phyloP scores from a whole-genome alignment of 2,329 filamentous ascomycete species.

The Colletotrichum endophyticum region DNA sequence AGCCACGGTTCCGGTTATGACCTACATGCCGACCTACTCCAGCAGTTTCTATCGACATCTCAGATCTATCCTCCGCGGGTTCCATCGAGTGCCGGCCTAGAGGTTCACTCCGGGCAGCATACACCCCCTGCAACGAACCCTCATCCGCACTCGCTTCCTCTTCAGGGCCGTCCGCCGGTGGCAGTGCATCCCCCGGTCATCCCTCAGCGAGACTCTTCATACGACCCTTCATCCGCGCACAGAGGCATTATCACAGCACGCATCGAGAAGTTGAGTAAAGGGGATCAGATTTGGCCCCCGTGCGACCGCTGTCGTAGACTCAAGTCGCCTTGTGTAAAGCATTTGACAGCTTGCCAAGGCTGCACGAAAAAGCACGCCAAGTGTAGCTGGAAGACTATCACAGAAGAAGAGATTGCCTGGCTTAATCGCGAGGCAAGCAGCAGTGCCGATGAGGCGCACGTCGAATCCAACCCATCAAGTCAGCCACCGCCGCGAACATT shows the following conservation, averaged over 20 bases:
- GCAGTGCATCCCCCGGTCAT: conserved; percentile 27
- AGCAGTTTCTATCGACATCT: conserved; percentile 50
- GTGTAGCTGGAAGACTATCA: conserved; percentile 84
- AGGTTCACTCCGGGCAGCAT: conserved; percentile 28
- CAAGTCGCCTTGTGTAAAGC: conserved; percentile 83
- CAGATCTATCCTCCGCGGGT: conserved; percentile 22
- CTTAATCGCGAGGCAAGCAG: conserved; percentile 34
- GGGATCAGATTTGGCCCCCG: conserved; percentile 78
- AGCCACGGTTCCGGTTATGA: conserved; percentile 43
- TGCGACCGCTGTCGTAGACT: conserved; percentile 84
- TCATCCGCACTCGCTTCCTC: conserved; percentile 25
- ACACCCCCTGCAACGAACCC: conserved; percentile 28
- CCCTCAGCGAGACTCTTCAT: conserved; percentile 29
- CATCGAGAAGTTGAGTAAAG: conserved; percentile 77
- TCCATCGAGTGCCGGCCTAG: conserved; percentile 16
- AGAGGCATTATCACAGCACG: conserved; percentile 70
- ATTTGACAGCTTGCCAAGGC: conserved; percentile 83
- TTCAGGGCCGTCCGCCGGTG: conserved; percentile 28
- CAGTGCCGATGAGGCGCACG: conserved; percentile 31
- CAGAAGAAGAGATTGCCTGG: conserved; percentile 66
- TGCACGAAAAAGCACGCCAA: conserved; percentile 92
- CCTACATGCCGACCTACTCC: conserved; percentile 59
- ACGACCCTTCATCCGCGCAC: conserved; percentile 36
- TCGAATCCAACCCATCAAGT: conserved; percentile 27
- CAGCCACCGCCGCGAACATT: conserved; percentile 21